Percentiles rank a stretch among this genome's conserved stretches.
These are phyloP conservation scores for Fistulifera pelliculosa DNA, from an alignment of 108 stramenopile species.

Conservation along the genomic window DNA sequence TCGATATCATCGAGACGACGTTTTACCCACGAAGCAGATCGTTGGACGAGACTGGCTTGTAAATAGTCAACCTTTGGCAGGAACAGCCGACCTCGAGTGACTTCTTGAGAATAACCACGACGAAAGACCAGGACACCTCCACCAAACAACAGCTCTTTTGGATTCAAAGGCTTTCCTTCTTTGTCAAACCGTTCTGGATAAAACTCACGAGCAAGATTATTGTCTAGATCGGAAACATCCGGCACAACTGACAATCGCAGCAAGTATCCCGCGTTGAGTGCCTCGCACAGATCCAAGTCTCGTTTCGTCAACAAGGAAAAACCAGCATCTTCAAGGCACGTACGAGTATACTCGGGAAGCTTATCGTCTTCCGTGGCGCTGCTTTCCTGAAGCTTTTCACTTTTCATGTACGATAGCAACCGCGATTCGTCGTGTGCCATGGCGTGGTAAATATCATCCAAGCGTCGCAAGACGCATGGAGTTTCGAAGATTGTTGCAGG, in stretches of 20 bases:
- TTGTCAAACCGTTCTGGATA: conserved; percentile 48
- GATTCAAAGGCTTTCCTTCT: conserved; percentile 11
- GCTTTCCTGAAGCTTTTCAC: background rate
- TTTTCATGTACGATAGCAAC: conserved; percentile 21
- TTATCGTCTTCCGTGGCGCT: conserved; percentile 21
- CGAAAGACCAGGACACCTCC: conserved; percentile 63
- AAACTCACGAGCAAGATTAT: conserved; percentile 38
- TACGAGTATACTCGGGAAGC: conserved; percentile 32
- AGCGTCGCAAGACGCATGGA: conserved; percentile 25
- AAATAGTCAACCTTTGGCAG: conserved; percentile 77
- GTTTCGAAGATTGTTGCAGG: conserved; percentile 13
- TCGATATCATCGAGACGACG: conserved; percentile 20
- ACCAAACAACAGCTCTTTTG: conserved; percentile 45
- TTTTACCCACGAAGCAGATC: conserved; percentile 42
- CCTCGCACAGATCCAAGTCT: conserved; percentile 69
- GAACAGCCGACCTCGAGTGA: conserved; percentile 53
- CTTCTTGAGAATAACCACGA: conserved; percentile 66
- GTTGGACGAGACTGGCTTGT: conserved; percentile 70
- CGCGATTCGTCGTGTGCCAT: conserved; percentile 38
- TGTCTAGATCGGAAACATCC: conserved; percentile 47
- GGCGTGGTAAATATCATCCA: conserved; percentile 50
- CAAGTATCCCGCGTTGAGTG: conserved; percentile 74
- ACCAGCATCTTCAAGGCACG: conserved; percentile 65
- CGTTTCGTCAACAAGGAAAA: conserved; percentile 52
- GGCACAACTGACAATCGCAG: conserved; percentile 60